These are phyloP conservation scores for Phytophthora megakarya DNA, from an alignment of 352 stramenopile species.

Conservation along the genomic window DNA sequence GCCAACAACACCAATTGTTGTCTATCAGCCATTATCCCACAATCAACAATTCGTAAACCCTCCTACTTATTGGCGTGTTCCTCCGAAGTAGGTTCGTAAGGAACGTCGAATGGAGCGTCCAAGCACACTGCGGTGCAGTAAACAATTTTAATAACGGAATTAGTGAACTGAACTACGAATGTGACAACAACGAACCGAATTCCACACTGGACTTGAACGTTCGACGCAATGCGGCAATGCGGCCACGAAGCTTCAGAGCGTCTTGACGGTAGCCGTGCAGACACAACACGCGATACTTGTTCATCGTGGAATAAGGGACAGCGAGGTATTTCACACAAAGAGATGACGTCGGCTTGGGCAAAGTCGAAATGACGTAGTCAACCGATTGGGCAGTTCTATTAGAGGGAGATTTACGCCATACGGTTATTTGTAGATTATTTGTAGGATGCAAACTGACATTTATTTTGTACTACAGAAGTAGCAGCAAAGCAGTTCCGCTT, in stretches of 20 bases:
- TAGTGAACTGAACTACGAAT: background rate
- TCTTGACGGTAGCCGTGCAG: constrained; percentile 87
- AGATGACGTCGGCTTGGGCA: constrained; percentile 5
- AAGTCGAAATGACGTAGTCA: constrained; percentile 11
- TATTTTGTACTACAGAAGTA: no score
- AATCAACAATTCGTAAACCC: background rate
- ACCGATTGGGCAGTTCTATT: constrained; percentile 7
- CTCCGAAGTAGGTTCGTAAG: constrained; percentile 66
- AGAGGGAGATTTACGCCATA: constrained; percentile 12
- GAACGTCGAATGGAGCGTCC: constrained; percentile 73
- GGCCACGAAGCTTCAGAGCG: constrained; percentile 67
- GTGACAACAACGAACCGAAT: constrained; percentile 53
- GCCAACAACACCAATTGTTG: background rate
- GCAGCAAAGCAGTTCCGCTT: no score
- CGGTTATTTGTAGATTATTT: no score
- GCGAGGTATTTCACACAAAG: background rate
- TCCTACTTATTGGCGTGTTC: constrained; percentile 53
- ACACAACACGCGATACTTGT: constrained; percentile 81
- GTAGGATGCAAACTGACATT: no score
- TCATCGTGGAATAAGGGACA: constrained; percentile 7
- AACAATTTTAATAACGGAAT: background rate
- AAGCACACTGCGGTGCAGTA: constrained; percentile 60
- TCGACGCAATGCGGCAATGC: constrained; percentile 73
- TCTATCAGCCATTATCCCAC: background rate
- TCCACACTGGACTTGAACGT: constrained; percentile 81